Evolutionary conservation across 2,329 filamentous ascomycete species (phyloP).

Genomic region (Trichophyton rubrum): DNA sequence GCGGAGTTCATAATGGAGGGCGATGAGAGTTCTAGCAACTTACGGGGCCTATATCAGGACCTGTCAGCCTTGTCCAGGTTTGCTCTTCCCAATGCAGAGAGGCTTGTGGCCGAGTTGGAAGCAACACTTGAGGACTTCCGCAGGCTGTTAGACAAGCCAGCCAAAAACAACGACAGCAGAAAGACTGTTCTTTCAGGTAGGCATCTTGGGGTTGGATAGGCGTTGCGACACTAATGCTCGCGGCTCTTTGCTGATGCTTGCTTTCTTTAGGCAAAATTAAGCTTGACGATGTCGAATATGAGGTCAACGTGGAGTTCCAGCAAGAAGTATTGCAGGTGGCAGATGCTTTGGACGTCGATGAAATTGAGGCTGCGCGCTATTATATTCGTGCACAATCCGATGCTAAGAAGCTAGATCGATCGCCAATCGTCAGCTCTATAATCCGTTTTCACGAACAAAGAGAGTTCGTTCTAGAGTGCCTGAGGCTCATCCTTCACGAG

Average conservation of each 20-base stretch:
- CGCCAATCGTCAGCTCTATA: slow-evolving; percentile 64
- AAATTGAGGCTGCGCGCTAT: slow-evolving; percentile 66
- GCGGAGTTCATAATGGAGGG: slow-evolving; percentile 49
- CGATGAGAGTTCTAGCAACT: slow-evolving; percentile 57
- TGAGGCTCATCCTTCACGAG: slow-evolving; percentile 66
- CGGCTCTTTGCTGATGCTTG: neutral
- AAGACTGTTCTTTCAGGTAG: slow-evolving; percentile 56
- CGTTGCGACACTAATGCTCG: neutral
- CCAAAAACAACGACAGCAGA: slow-evolving; percentile 63
- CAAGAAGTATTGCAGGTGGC: slow-evolving; percentile 69
- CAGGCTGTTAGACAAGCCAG: slow-evolving; percentile 60
- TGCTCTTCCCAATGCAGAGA: slow-evolving; percentile 56
- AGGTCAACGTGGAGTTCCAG: slow-evolving; percentile 76
- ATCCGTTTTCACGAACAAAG: slow-evolving; percentile 81
- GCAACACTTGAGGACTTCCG: slow-evolving; percentile 54
- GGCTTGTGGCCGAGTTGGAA: slow-evolving; percentile 54
- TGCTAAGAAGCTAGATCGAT: slow-evolving; percentile 54
- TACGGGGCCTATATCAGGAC: slow-evolving; percentile 77
- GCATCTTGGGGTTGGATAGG: slow-evolving; percentile 10
- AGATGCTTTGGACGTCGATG: slow-evolving; percentile 81
- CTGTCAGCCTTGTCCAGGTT: slow-evolving; percentile 63
- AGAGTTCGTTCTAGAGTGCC: slow-evolving; percentile 67
- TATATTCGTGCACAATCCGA: slow-evolving; percentile 63
- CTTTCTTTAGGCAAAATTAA: slow-evolving; percentile 56
- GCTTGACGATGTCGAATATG: slow-evolving; percentile 60